phyloP scores from a whole-genome alignment of 139 green algal genomes.

The Coelastrella sp. region DNA sequence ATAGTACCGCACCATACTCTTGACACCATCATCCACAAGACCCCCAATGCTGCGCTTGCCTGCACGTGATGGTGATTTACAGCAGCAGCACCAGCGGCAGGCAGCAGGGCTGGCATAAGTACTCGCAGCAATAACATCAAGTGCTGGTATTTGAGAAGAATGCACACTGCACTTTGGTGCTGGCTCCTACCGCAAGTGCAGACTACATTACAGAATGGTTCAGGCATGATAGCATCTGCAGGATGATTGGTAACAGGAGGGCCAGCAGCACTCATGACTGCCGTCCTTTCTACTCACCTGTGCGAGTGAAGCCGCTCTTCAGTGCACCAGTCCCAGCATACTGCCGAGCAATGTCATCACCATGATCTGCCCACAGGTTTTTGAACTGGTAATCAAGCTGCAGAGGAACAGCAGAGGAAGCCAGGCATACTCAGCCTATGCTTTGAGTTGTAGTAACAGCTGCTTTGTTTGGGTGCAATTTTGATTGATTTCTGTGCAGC shows the following conservation, averaged over 20 bases:
- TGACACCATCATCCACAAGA: conserved; percentile 87
- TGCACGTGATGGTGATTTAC: neutral
- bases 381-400: conserved; percentile 83
- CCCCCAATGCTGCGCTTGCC: conserved; percentile 85
- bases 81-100: neutral
- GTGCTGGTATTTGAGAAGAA: no score
- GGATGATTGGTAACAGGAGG: no score
- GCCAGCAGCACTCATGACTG: neutral
- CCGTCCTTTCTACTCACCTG: conserved; percentile 22
- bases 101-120: neutral
- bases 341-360: conserved; percentile 85
- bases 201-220: no score
- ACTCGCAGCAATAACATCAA: no score
- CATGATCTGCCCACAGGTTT: conserved; percentile 90
- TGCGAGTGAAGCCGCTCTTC: conserved; percentile 92
- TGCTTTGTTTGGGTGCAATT: neutral
- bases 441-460: neutral
- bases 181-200: no score
- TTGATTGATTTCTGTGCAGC: no score
- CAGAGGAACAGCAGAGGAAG: neutral
- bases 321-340: conserved; percentile 89
- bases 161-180: no score
- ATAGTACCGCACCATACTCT: conserved; percentile 85
- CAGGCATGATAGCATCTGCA: no score
- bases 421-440: neutral